phyloP scores from a whole-genome alignment of 192 early-diverging fungal species.

The Coemansia sp. region DNA sequence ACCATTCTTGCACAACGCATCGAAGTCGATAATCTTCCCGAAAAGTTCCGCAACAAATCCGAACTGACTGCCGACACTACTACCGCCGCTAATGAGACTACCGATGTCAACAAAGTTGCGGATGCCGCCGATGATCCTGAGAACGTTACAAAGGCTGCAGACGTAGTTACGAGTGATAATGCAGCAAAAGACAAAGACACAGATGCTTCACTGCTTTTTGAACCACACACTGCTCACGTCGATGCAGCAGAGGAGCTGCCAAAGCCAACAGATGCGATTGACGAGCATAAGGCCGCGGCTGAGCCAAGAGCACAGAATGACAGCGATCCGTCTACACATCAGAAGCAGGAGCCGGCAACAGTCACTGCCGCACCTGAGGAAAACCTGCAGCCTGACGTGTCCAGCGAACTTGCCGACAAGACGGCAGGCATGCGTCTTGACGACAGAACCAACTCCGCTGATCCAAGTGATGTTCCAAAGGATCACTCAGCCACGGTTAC shows the following conservation, averaged over 20 bases:
- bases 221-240: constrained; percentile 30
- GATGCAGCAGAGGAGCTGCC: constrained; percentile 23
- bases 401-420: constrained; percentile 10
- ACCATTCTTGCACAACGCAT: constrained; percentile 42
- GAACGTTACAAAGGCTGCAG: neutral
- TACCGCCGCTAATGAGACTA: neutral
- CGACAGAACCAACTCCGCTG: constrained; percentile 11
- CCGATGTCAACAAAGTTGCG: neutral
- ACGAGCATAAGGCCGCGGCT: neutral
- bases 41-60: constrained; percentile 30
- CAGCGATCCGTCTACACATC: neutral
- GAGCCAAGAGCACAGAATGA: neutral
- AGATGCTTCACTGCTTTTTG: constrained; percentile 5
- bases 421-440: constrained; percentile 32
- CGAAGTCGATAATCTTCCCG: constrained; percentile 37
- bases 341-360: constrained; percentile 5
- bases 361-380: constrained; percentile 33
- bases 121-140: neutral
- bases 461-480: neutral
- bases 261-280: constrained; percentile 18
- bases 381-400: neutral
- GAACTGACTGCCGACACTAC: constrained; percentile 3
- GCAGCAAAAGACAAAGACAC: neutral
- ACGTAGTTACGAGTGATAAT: neutral
- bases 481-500: neutral